Evolutionary conservation across 2,329 filamentous ascomycete species (phyloP).

Genomic region (Huntiella omanensis): DNA sequence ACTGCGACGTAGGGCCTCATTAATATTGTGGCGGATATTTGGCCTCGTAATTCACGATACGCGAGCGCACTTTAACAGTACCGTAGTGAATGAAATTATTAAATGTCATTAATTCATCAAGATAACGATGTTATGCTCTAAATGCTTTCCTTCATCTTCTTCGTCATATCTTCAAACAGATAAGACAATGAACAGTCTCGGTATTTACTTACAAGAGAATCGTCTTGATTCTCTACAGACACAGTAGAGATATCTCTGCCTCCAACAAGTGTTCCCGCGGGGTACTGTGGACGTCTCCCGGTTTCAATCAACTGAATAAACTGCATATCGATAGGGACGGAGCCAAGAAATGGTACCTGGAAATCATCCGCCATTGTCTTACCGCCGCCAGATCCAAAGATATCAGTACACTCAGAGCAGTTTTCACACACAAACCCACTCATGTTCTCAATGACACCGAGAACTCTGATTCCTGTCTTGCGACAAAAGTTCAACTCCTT

Average conservation of each 20-base stretch:
- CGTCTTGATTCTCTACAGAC: conserved; percentile 10
- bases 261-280: conserved; percentile 43
- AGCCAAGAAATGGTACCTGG: conserved; percentile 63
- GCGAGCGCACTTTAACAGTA: too few species aligned
- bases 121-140: background rate
- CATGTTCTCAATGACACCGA: conserved; percentile 97
- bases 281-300: conserved; percentile 43
- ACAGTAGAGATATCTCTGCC: conserved; percentile 31
- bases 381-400: conserved; percentile 84
- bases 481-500: conserved; percentile 88
- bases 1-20: too few species aligned
- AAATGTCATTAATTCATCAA: background rate
- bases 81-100: background rate
- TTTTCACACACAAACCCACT: conserved; percentile 70
- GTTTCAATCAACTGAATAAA: conserved; percentile 80
- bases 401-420: conserved; percentile 71
- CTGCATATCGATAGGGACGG: conserved; percentile 79
- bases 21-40: too few species aligned
- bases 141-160: conserved; percentile 19
- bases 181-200: conserved; percentile 48
- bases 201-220: conserved; percentile 51
- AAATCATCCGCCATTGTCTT: conserved; percentile 79
- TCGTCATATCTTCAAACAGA: conserved; percentile 47
- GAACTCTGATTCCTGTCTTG: conserved; percentile 59
- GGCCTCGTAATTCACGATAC: too few species aligned